Conservation (phyloP, 257 asterid species). For the Solanum etuberosum region DNA sequence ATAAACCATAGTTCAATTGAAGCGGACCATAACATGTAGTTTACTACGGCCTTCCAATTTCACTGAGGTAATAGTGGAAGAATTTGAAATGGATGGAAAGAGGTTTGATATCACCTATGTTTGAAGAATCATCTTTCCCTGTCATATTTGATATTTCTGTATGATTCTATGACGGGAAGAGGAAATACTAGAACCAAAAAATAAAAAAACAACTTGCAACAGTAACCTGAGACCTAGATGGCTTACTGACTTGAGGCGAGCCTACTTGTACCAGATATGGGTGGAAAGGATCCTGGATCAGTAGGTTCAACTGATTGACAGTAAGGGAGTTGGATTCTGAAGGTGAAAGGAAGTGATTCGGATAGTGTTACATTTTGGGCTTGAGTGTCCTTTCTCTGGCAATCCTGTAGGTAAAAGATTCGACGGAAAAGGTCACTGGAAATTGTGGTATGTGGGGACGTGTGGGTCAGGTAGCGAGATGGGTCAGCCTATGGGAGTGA, state of each 20-base stretch:
- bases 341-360: background rate
- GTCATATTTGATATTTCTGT: background rate
- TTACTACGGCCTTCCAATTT: background rate
- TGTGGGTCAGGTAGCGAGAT: background rate
- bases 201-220: background rate
- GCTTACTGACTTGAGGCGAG: background rate
- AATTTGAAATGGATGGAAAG: background rate
- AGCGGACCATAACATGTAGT: background rate
- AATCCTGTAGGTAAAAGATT: background rate
- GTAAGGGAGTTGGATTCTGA: background rate
- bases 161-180: background rate
- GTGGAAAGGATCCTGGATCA: background rate
- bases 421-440: background rate
- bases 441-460: background rate
- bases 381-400: background rate
- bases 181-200: background rate
- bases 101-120: background rate
- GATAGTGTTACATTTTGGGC: background rate
- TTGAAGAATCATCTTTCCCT: background rate
- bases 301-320: background rate
- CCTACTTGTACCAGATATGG: background rate
- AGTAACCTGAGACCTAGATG: background rate
- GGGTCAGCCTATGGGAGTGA: background rate
- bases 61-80: background rate
- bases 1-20: background rate